Evolutionary conservation across 805 yeast genomes (phyloP).

Genomic region (Ogataea dorogensis): DNA sequence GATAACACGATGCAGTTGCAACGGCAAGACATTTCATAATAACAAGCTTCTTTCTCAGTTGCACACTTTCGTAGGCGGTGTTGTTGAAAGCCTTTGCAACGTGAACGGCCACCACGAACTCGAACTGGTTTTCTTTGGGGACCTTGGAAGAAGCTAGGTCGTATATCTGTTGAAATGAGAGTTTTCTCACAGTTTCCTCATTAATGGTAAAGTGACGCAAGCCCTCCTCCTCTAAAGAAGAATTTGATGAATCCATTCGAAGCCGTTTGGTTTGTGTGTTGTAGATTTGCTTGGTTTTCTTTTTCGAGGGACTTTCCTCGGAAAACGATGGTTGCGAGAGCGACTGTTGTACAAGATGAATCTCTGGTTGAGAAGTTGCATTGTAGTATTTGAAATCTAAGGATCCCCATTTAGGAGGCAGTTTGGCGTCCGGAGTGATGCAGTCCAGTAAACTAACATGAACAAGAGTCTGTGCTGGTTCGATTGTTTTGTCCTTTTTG

Average conservation of each 20-base stretch:
- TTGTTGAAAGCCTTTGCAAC: conserved; percentile 70
- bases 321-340: conserved; percentile 6
- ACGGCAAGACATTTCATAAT: conserved; percentile 65
- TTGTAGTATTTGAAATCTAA: conserved; percentile 55
- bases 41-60: conserved; percentile 57
- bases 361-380: conserved; percentile 19
- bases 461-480: conserved; percentile 15
- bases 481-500: conserved; percentile 24
- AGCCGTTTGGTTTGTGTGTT: conserved; percentile 24
- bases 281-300: conserved; percentile 17
- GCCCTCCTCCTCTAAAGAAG: conserved; percentile 39
- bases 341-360: conserved; percentile 1
- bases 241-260: conserved; percentile 17
- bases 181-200: conserved; percentile 55
- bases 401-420: conserved; percentile 56
- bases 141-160: conserved; percentile 56
- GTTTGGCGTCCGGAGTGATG: conserved; percentile 32
- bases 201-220: conserved; percentile 49
- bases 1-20: conserved; percentile 59
- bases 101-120: conserved; percentile 58
- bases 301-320: conserved; percentile 18
- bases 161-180: conserved; percentile 58
- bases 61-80: conserved; percentile 50
- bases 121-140: conserved; percentile 64
- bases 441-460: conserved; percentile 31